Conservation (phyloP, 2,329 filamentous ascomycete genomes). For the Aspergillus texensis region DNA sequence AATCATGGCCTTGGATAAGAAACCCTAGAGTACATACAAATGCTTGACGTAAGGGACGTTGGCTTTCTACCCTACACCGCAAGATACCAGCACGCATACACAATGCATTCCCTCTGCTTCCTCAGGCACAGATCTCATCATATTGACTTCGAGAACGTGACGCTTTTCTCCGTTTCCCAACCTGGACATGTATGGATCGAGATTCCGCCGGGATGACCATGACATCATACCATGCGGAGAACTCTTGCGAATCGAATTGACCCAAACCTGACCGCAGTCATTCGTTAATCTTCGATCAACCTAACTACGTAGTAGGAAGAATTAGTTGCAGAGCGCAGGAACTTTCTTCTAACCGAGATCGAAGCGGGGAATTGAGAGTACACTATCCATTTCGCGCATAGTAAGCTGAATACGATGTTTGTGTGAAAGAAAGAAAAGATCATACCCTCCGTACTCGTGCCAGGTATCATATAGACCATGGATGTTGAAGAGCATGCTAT, state of each 20-base stretch:
- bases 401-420: background rate
- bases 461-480: no score
- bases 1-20: background rate
- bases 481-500: no score
- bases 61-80: background rate
- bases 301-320: background rate
- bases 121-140: background rate
- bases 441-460: background rate
- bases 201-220: background rate
- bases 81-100: background rate
- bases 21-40: background rate
- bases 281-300: background rate
- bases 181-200: background rate
- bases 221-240: background rate
- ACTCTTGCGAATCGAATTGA: no score
- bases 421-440: background rate
- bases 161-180: background rate
- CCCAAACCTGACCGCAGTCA: background rate
- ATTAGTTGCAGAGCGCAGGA: background rate
- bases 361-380: background rate
- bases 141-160: background rate
- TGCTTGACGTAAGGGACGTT: background rate
- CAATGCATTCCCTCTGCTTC: background rate
- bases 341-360: background rate
- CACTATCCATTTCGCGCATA: background rate